Evolutionary conservation across 257 asterid genomes (phyloP).

Genomic region (Solanum dulcamara): DNA sequence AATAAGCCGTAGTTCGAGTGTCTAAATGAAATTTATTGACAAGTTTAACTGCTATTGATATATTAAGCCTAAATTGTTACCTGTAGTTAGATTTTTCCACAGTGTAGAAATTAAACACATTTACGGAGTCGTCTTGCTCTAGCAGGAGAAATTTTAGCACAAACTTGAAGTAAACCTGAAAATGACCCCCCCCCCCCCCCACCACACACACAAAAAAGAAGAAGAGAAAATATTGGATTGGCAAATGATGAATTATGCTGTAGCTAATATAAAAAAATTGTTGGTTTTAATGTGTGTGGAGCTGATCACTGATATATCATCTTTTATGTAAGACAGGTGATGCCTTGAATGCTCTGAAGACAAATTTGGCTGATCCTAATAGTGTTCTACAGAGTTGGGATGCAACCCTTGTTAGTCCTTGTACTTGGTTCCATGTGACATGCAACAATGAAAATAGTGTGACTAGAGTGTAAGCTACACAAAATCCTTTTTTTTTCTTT

Average conservation of each 20-base stretch:
- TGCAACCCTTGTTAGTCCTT: conserved; percentile 87
- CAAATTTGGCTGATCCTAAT: conserved; percentile 69
- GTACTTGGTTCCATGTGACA: conserved; percentile 91
- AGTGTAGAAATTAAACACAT: background rate
- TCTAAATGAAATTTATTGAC: background rate
- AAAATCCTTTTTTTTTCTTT: background rate
- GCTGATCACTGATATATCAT: background rate
- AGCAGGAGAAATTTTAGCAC: background rate
- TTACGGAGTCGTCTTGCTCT: background rate
- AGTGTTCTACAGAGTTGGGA: conserved; percentile 96
- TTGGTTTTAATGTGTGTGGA: background rate
- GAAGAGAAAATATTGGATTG: background rate
- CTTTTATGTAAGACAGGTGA: conserved; percentile 49
- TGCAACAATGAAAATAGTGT: conserved; percentile 66
- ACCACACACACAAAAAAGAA: background rate
- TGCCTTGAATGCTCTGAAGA: conserved; percentile 67
- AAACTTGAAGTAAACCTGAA: background rate
- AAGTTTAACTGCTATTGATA: background rate
- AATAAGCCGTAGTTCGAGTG: background rate
- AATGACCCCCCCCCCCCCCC: background rate
- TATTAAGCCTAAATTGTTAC: background rate
- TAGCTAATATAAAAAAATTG: background rate
- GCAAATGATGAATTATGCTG: background rate
- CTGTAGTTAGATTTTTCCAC: background rate
- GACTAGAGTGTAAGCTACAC: conserved; percentile 68